Evolutionary conservation across 73 alveolate species (phyloP).

Genomic region (Halteria grandinella): DNA sequence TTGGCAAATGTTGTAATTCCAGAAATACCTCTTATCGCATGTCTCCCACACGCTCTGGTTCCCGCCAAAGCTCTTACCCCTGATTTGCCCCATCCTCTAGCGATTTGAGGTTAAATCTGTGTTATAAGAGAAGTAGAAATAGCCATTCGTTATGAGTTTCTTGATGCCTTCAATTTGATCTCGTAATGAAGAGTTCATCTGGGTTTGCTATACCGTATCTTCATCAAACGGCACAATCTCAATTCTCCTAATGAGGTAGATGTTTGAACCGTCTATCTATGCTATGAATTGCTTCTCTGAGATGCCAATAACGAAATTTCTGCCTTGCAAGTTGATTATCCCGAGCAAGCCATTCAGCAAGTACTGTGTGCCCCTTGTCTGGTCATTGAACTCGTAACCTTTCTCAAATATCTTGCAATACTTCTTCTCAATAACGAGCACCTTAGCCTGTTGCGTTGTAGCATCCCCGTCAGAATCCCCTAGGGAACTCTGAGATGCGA

Average conservation of each 20-base stretch:
- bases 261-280: slow-evolving; percentile 52
- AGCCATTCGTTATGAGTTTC: slow-evolving; percentile 80
- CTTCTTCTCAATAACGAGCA: slow-evolving; percentile 43
- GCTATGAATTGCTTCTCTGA: slow-evolving; percentile 34
- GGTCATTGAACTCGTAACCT: slow-evolving; percentile 23
- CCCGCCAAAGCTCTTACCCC: slow-evolving; percentile 41
- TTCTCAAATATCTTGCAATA: slow-evolving; percentile 29
- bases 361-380: slow-evolving; percentile 13
- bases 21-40: slow-evolving; percentile 64
- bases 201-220: neutral
- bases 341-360: slow-evolving; percentile 58
- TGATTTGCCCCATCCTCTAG: slow-evolving; percentile 65
- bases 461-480: neutral
- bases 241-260: slow-evolving; percentile 3
- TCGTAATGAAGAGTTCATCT: no score
- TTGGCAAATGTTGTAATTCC: slow-evolving; percentile 76
- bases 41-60: slow-evolving; percentile 45
- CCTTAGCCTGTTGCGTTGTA: neutral
- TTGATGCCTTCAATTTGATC: slow-evolving; percentile 80
- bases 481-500: neutral
- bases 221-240: slow-evolving; percentile 12
- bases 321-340: slow-evolving; percentile 34
- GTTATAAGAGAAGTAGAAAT: slow-evolving; percentile 87
- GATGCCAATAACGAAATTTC: slow-evolving; percentile 39
- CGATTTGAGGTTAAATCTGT: slow-evolving; percentile 86